Evolutionary conservation across 2,329 filamentous ascomycete genomes (phyloP).

Genomic region (Aureobasidium sp.): DNA sequence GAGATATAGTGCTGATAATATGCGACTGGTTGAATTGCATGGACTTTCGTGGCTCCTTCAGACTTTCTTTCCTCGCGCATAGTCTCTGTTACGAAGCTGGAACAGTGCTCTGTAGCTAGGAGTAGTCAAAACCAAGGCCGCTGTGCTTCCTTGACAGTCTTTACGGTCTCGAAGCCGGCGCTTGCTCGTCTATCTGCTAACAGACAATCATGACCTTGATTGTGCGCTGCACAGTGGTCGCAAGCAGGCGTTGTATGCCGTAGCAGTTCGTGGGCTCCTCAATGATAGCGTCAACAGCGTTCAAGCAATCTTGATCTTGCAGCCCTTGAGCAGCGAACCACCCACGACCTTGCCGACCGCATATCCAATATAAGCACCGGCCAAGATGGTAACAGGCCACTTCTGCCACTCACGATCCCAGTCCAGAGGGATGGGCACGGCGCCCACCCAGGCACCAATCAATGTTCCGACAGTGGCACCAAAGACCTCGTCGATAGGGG

Average conservation of each 20-base stretch:
- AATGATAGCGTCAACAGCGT: background rate
- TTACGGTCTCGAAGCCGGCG: background rate
- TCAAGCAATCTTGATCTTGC: slow-evolving; percentile 38
- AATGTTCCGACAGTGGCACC: slow-evolving; percentile 72
- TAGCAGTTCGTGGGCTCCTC: background rate
- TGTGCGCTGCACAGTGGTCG: background rate
- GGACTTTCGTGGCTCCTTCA: background rate
- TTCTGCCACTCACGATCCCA: slow-evolving; percentile 99
- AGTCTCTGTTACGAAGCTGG: background rate
- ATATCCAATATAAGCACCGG: slow-evolving; percentile 74
- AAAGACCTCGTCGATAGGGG: slow-evolving; percentile 77
- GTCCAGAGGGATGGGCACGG: slow-evolving; percentile 89
- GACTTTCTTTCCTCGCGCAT: background rate
- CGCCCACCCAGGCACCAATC: slow-evolving; percentile 84
- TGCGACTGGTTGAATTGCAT: background rate
- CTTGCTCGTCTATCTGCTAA: background rate
- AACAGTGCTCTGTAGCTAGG: background rate
- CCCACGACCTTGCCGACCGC: slow-evolving; percentile 58
- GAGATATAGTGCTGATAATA: background rate
- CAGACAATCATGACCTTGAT: background rate
- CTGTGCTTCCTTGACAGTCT: background rate
- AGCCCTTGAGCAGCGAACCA: slow-evolving; percentile 44
- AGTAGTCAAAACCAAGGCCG: background rate
- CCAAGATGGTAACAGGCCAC: slow-evolving; percentile 89
- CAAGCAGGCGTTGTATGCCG: background rate